Base-by-base conservation (phyloP, 2,329 filamentous ascomycete species). In the Elsinoe perseae region DNA sequence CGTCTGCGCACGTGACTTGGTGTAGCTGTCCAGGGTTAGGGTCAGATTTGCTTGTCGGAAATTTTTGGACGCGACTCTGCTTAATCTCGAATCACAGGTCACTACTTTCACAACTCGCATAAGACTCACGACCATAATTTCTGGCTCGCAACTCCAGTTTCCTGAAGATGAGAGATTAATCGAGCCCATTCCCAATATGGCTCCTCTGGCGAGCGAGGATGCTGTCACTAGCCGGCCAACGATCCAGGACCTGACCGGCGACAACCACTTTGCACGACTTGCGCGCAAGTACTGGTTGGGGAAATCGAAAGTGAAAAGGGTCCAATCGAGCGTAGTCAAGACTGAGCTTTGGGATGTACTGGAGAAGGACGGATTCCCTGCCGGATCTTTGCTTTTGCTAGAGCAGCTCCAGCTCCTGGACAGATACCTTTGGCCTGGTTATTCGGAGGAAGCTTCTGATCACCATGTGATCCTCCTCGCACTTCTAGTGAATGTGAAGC, bases 391-490 rank as follows among this genome's bases (percentile, higher is more conserved):
- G 20, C 75, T 95, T 61, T 80, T 88, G 23, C 78, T 98, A 56
- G 93, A 98, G 72, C 92, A 90, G 64, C 73, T 97, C 64, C 93
- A 96, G 74, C 83, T 91, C 40, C 73, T 98, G 58, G 93, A 98
- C 70, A 87, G 89, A 67, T 97, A 95, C 68, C 79, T 98, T 25
- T 98, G 93, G 93, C 93, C 93, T 44, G 89, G 87, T 53, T 98
- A 95, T 69, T 84, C 81, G 10, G 88, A 95, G 61, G 84, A 93
- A 65, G 83, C 89, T 3, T 95, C 92, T 28, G 95, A 98, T 69
- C 85, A 90, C 66, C 92, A 98, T 69, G 86, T 96, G 55, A 77
- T 97, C 30, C 77, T 98, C 60, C 83, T 97, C 65, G 87, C 87
- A 14, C 72, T 96, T 60, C 84, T 98, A 65, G 81, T 87, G 61